Percentiles rank a stretch among this genome's conserved stretches.
Evolutionary conservation across 2,329 filamentous ascomycete species (phyloP).

Genomic region (Alternaria brassicicola): DNA sequence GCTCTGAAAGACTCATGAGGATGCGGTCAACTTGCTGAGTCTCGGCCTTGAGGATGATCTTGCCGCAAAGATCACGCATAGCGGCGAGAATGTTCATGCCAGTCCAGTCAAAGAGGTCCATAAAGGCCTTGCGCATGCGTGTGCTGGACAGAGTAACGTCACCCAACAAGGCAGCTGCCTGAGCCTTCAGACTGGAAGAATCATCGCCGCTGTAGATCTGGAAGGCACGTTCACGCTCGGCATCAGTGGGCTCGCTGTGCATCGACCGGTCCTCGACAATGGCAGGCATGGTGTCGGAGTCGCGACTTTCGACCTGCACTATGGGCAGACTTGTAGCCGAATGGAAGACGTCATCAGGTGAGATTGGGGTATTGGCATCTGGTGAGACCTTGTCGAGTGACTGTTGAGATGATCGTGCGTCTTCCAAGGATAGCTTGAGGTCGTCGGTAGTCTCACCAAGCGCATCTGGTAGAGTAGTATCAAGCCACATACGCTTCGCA

Average conservation of each 20-base stretch:
- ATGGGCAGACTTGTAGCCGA: conserved; percentile 58
- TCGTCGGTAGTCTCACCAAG: conserved; percentile 32
- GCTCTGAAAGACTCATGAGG: conserved; percentile 81
- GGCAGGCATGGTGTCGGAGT: conserved; percentile 46
- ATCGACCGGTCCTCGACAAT: conserved; percentile 42
- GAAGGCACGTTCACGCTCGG: conserved; percentile 77
- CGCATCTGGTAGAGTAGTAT: conserved; percentile 47
- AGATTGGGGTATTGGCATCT: conserved; percentile 47
- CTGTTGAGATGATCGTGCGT: conserved; percentile 44
- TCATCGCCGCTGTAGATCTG: conserved; percentile 86
- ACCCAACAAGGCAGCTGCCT: conserved; percentile 87
- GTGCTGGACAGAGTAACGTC: conserved; percentile 64
- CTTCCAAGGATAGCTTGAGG: conserved; percentile 50
- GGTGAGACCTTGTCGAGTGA: conserved; percentile 47
- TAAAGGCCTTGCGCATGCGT: conserved; percentile 74
- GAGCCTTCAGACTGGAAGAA: conserved; percentile 76
- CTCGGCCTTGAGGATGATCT: conserved; percentile 84
- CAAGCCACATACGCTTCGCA: conserved; percentile 50
- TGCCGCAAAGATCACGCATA: conserved; percentile 79
- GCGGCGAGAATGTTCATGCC: conserved; percentile 79
- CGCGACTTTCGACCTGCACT: conserved; percentile 57
- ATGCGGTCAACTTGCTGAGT: conserved; percentile 97
- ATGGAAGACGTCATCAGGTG: conserved; percentile 54
- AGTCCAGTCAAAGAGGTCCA: conserved; percentile 88
- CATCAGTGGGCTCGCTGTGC: conserved; percentile 59